These are phyloP conservation scores for Diospyros kaki DNA, from an alignment of 148 eudicot genomes.

Conservation along the genomic window DNA sequence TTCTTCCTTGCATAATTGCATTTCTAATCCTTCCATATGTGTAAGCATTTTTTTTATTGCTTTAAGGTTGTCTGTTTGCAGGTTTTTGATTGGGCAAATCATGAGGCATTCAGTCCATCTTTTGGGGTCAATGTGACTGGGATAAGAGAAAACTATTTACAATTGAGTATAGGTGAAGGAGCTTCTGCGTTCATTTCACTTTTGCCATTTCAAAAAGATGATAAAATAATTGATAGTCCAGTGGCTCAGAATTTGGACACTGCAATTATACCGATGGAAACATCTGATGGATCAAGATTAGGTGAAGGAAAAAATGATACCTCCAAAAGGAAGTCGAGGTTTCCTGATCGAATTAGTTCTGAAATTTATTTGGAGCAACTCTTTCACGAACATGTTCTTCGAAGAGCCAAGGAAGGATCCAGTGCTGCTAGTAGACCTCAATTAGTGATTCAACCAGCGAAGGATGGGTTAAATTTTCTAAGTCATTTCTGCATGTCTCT, in stretches of 20 bases:
- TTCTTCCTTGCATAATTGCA: constrained; percentile 7
- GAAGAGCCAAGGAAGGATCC: constrained; percentile 50
- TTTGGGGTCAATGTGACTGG: constrained; percentile 75
- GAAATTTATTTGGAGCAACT: constrained; percentile 77
- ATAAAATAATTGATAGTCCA: constrained; percentile 28
- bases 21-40: too few species aligned
- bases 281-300: constrained; percentile 36
- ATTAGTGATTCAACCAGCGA: constrained; percentile 37
- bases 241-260: constrained; percentile 34
- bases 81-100: constrained; percentile 88
- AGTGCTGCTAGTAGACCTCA: constrained; percentile 35
- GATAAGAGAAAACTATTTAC: constrained; percentile 69
- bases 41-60: neutral
- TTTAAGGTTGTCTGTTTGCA: constrained; percentile 26
- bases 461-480: constrained; percentile 61
- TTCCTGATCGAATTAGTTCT: constrained; percentile 55
- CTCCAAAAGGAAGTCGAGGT: constrained; percentile 24
- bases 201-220: constrained; percentile 41
- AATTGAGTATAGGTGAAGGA: constrained; percentile 69
- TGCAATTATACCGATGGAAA: constrained; percentile 30
- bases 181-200: constrained; percentile 73
- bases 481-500: constrained; percentile 92
- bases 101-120: constrained; percentile 72
- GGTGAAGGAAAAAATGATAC: constrained; percentile 27
- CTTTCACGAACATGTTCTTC: constrained; percentile 74